Percentiles rank a stretch among this genome's conserved stretches.
phyloP scores from a whole-genome alignment of 805 yeast species.

The Ogataea sp. region DNA sequence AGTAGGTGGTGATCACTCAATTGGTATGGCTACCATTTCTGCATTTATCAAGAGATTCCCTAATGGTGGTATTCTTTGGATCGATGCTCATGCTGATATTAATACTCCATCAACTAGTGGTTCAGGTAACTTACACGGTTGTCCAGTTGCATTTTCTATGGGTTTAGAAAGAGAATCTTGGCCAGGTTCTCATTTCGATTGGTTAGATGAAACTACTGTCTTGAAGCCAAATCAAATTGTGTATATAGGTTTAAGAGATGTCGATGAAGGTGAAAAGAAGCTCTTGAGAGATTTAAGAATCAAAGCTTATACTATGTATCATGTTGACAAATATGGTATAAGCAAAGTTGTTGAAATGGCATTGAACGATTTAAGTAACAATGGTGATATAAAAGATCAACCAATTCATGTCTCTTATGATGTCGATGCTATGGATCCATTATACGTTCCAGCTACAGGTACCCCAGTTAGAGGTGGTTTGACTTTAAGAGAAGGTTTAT shows the following conservation, averaged over 20 bases:
- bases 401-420: conserved; percentile 92
- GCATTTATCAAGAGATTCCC: conserved; percentile 77
- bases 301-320: conserved; percentile 90
- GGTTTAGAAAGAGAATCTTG: conserved; percentile 63
- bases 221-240: conserved; percentile 69
- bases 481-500: conserved; percentile 89
- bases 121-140: conserved; percentile 92
- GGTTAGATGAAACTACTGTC: conserved; percentile 56
- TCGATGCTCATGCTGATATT: conserved; percentile 97
- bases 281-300: conserved; percentile 65
- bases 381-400: conserved; percentile 27
- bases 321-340: conserved; percentile 89
- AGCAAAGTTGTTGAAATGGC: conserved; percentile 92
- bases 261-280: conserved; percentile 77
- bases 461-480: conserved; percentile 97
- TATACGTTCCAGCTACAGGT: conserved; percentile 93
- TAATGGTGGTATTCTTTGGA: conserved; percentile 88
- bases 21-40: conserved; percentile 87
- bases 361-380: conserved; percentile 65
- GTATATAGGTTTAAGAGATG: conserved; percentile 91
- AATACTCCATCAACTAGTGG: conserved; percentile 79
- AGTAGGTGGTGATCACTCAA: conserved; percentile 94
- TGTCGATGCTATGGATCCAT: conserved; percentile 95
- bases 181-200: conserved; percentile 60
- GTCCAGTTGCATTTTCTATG: conserved; percentile 87